Percentiles rank a stretch among this genome's conserved stretches.
These are phyloP conservation scores for Pyrenochaeta sp. DNA, from an alignment of 2,329 filamentous ascomycete genomes.

Conservation along the genomic window DNA sequence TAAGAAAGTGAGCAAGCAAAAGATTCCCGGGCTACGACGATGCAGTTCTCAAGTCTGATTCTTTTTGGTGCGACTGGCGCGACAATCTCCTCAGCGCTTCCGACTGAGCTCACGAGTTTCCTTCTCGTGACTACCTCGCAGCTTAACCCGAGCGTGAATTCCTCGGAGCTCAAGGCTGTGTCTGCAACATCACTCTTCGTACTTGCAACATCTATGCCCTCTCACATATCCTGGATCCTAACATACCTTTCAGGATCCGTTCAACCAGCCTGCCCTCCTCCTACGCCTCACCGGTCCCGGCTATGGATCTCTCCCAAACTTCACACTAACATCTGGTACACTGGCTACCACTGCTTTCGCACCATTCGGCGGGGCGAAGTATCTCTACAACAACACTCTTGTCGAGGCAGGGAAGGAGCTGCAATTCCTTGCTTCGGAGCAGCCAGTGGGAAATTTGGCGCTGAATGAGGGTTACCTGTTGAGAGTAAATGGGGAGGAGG, in stretches of 20 bases:
- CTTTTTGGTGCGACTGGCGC: conserved; percentile 8
- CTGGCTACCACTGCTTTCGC: conserved; percentile 42
- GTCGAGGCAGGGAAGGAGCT: conserved; percentile 38
- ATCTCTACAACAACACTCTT: conserved; percentile 43
- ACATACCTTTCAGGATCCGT: conserved; percentile 35
- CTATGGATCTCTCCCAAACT: conserved; percentile 50
- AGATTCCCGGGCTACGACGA: conserved; percentile 4
- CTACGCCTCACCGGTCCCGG: conserved; percentile 50
- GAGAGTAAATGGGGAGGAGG: conserved; percentile 44
- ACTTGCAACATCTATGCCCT: background rate
- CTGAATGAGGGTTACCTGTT: conserved; percentile 49
- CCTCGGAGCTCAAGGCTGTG: conserved; percentile 45
- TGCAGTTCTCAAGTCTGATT: conserved; percentile 21
- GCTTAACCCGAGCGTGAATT: conserved; percentile 29
- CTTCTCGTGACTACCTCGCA: conserved; percentile 52
- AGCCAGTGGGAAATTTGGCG: conserved; percentile 44
- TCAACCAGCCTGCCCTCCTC: conserved; percentile 43
- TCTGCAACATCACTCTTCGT: conserved; percentile 51
- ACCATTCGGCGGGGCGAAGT: conserved; percentile 35
- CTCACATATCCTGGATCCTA: background rate
- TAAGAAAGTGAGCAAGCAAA: no score
- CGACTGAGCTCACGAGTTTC: conserved; percentile 38
- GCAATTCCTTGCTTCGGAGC: conserved; percentile 40
- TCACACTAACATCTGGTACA: conserved; percentile 47
- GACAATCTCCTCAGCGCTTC: conserved; percentile 16